These are phyloP conservation scores for Scytalidium sp. DNA, from an alignment of 2,329 filamentous ascomycete genomes.

Conservation along the genomic window DNA sequence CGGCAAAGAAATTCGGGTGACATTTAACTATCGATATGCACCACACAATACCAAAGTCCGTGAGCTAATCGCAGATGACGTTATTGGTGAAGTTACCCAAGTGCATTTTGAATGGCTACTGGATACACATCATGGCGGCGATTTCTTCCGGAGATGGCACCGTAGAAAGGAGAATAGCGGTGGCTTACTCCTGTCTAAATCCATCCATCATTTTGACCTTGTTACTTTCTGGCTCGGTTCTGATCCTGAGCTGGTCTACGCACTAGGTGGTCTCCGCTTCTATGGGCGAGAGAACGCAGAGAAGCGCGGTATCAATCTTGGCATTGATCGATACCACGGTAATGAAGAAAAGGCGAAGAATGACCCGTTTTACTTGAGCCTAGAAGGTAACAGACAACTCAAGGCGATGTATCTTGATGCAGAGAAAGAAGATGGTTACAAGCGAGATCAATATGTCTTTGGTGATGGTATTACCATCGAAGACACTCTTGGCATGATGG, in stretches of 20 bases:
- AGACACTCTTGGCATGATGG: conserved; percentile 60
- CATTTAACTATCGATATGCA: conserved; percentile 64
- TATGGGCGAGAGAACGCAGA: conserved; percentile 62
- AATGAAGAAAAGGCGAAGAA: conserved; percentile 45
- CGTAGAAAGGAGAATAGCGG: conserved; percentile 58
- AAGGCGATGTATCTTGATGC: conserved; percentile 60
- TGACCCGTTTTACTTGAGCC: conserved; percentile 58
- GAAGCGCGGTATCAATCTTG: conserved; percentile 45
- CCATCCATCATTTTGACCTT: conserved; percentile 62
- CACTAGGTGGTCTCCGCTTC: conserved; percentile 56
- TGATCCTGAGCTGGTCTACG: conserved; percentile 52
- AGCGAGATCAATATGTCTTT: conserved; percentile 61
- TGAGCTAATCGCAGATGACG: conserved; percentile 49
- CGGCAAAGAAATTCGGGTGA: conserved; percentile 48
- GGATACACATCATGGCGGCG: conserved; percentile 58
- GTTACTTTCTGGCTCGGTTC: conserved; percentile 61
- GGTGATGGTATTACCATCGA: conserved; percentile 62
- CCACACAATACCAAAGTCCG: conserved; percentile 62
- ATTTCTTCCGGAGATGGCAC: conserved; percentile 64
- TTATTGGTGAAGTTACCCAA: conserved; percentile 53
- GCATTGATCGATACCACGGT: conserved; percentile 48
- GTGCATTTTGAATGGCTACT: conserved; percentile 65
- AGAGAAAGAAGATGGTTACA: conserved; percentile 61
- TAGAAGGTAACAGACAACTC: conserved; percentile 49
- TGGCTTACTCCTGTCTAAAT: conserved; percentile 59